Evolutionary conservation across 805 yeast species (phyloP).

Genomic region (Kodamaea leandrae): DNA sequence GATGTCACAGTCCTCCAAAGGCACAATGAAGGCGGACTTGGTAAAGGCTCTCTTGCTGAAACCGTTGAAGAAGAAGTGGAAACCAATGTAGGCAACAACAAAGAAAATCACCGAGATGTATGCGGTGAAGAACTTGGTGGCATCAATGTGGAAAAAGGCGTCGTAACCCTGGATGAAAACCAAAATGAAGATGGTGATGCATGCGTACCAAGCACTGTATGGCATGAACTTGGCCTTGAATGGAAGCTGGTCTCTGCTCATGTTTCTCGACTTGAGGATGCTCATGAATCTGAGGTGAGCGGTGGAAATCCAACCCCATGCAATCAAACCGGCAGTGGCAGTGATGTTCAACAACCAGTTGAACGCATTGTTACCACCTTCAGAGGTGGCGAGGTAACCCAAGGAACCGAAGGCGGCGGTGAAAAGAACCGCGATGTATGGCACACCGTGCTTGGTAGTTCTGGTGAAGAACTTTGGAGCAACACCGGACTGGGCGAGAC

Average conservation of each 20-base stretch:
- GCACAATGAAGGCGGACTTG: slow-evolving; percentile 41
- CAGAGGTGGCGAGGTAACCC: slow-evolving; percentile 56
- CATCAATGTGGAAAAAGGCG: slow-evolving; percentile 56
- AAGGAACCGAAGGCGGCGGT: slow-evolving; percentile 63
- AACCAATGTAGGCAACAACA: slow-evolving; percentile 50
- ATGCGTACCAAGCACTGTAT: slow-evolving; percentile 60
- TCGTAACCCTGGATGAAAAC: slow-evolving; percentile 71
- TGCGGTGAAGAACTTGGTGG: slow-evolving; percentile 61
- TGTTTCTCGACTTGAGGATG: slow-evolving; percentile 59
- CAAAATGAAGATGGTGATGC: slow-evolving; percentile 51
- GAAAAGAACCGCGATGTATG: slow-evolving; percentile 52
- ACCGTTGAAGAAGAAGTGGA: slow-evolving; percentile 52
- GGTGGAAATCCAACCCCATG: slow-evolving; percentile 66
- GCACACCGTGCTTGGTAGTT: slow-evolving; percentile 60
- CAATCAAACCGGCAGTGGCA: slow-evolving; percentile 73
- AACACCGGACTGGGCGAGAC: slow-evolving; percentile 56
- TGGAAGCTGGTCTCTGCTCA: slow-evolving; percentile 67
- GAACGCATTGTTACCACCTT: slow-evolving; percentile 57
- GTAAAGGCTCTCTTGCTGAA: slow-evolving; percentile 29
- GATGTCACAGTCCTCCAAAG: slow-evolving; percentile 63
- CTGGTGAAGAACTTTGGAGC: slow-evolving; percentile 54
- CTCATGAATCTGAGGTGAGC: slow-evolving; percentile 70
- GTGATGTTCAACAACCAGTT: slow-evolving; percentile 72
- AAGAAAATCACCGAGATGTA: slow-evolving; percentile 68
- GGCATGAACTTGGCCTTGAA: slow-evolving; percentile 76